Conservation (phyloP, 441 rosid genomes). For the Gossypium trilobum region DNA sequence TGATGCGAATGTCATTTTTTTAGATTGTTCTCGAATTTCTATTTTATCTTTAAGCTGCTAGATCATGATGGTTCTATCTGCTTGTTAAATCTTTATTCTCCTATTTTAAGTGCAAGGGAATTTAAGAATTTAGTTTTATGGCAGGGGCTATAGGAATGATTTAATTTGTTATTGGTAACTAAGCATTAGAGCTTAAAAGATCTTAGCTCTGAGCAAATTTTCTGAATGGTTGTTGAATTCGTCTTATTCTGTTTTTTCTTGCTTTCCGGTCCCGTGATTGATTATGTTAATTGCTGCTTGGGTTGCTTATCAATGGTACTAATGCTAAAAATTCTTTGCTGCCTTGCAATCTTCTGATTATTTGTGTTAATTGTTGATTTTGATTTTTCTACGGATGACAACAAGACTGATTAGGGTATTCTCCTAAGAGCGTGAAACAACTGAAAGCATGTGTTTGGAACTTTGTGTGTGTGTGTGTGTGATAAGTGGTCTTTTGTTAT, state of each 20-base stretch:
- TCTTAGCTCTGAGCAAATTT: conserved; percentile 5
- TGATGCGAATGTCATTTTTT: neutral
- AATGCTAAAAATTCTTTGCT: neutral
- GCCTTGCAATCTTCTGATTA: conserved; percentile 10
- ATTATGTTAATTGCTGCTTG: conserved; percentile 9
- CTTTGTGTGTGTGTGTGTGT: neutral
- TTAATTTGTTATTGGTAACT: neutral
- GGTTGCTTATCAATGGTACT: conserved; percentile 12
- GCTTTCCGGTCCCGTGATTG: conserved; percentile 4
- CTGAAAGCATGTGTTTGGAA: neutral
- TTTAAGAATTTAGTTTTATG: neutral
- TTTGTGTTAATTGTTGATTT: neutral
- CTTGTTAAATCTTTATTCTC: neutral
- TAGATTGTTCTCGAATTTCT: neutral
- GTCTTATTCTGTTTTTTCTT: neutral
- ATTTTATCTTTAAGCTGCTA: conserved; percentile 11
- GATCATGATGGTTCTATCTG: neutral
- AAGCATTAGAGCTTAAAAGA: conserved; percentile 1
- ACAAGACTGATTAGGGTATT: conserved; percentile 1
- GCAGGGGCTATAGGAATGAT: conserved; percentile 3
- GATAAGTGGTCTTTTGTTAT: neutral
- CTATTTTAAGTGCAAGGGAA: neutral
- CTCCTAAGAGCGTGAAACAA: conserved; percentile 2
- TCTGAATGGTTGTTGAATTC: conserved; percentile 4
- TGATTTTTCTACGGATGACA: neutral